Conservation (phyloP, 208 protist species). For the Naegleria gruberi region DNA sequence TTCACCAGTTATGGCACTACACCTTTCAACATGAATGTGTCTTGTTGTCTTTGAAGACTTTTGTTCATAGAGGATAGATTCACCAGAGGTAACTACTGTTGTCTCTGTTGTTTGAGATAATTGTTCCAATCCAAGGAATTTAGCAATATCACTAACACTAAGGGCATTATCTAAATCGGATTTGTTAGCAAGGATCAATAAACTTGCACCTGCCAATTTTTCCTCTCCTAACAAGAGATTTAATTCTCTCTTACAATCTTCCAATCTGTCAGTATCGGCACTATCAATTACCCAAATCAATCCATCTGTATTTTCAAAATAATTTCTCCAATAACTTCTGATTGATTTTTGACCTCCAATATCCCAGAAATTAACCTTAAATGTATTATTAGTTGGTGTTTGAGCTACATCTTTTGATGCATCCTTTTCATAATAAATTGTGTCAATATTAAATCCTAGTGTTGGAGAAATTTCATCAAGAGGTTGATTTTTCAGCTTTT, state of each 20-base stretch:
- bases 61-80: background rate
- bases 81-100: background rate
- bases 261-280: slow-evolving; percentile 60
- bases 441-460: slow-evolving; percentile 98
- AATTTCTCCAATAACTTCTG: slow-evolving; percentile 93
- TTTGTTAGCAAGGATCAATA: slow-evolving; percentile 99
- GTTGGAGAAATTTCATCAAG: slow-evolving; percentile 94
- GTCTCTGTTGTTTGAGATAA: background rate
- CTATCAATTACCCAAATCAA: slow-evolving; percentile 84
- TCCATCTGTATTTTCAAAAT: slow-evolving; percentile 64
- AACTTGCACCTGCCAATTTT: slow-evolving; percentile 90
- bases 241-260: slow-evolving; percentile 86
- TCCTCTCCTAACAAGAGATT: slow-evolving; percentile 84
- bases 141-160: slow-evolving; percentile 43
- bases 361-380: slow-evolving; percentile 98
- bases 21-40: slow-evolving; percentile 87
- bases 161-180: slow-evolving; percentile 78
- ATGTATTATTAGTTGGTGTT: slow-evolving; percentile 46
- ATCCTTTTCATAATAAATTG: slow-evolving; percentile 79
- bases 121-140: slow-evolving; percentile 32
- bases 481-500: slow-evolving; percentile 96
- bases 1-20: slow-evolving; percentile 85
- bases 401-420: background rate
- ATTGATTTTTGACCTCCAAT: slow-evolving; percentile 98
- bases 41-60: slow-evolving; percentile 31